Evolutionary conservation across 1,139 yeast genomes (phyloP).

Genomic region (Spencermartinsiella ligniputridi): DNA sequence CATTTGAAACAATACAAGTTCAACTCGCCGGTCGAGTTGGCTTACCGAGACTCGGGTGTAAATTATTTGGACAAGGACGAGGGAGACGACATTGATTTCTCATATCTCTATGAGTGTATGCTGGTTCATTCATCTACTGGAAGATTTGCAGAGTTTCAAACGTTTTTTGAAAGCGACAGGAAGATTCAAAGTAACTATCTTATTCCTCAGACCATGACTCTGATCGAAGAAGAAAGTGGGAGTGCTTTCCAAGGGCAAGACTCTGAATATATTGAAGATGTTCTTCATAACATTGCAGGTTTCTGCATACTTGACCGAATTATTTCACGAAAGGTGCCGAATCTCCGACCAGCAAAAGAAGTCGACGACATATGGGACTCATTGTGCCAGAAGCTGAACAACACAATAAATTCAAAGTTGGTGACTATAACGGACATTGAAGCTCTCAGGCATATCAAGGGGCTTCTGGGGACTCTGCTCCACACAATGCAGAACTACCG

Average conservation of each 20-base stretch:
- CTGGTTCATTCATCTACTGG: slow-evolving; percentile 75
- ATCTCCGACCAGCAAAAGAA: slow-evolving; percentile 36
- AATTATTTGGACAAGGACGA: slow-evolving; percentile 37
- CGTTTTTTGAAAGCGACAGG: slow-evolving; percentile 68
- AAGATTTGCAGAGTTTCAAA: slow-evolving; percentile 54
- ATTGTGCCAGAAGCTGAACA: slow-evolving; percentile 37
- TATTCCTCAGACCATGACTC: slow-evolving; percentile 43
- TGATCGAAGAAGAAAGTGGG: slow-evolving; percentile 13
- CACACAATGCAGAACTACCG: slow-evolving; percentile 74
- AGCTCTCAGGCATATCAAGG: slow-evolving; percentile 46
- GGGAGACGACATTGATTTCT: slow-evolving; percentile 50
- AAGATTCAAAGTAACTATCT: slow-evolving; percentile 69
- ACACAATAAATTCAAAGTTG: slow-evolving; percentile 26
- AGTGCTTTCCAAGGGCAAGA: slow-evolving; percentile 5
- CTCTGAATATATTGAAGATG: slow-evolving; percentile 20
- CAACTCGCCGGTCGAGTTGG: slow-evolving; percentile 80
- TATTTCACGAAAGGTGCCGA: slow-evolving; percentile 50
- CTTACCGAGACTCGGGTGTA: slow-evolving; percentile 56
- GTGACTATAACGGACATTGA: slow-evolving; percentile 30
- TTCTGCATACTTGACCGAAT: slow-evolving; percentile 74
- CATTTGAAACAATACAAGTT: slow-evolving; percentile 60
- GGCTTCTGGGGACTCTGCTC: slow-evolving; percentile 63
- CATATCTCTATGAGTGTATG: slow-evolving; percentile 75
- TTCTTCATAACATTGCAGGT: slow-evolving; percentile 61
- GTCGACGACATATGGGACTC: slow-evolving; percentile 80